Percentiles rank a stretch among this genome's conserved stretches.
These are phyloP conservation scores for Collybia sordida DNA, from an alignment of 768 basidiomycete genomes.

Conservation along the genomic window DNA sequence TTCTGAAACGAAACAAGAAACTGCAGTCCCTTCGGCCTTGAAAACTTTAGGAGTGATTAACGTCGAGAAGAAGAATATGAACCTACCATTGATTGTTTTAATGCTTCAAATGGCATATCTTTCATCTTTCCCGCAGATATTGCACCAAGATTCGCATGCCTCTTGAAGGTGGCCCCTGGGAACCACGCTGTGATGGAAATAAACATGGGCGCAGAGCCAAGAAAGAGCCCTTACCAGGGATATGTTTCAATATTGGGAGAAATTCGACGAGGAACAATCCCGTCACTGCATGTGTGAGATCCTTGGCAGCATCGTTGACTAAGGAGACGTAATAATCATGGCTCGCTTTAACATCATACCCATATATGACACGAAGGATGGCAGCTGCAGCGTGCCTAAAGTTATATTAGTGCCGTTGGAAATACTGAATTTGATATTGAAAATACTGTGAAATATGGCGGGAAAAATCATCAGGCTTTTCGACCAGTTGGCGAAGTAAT, in stretches of 20 bases:
- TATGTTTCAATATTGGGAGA: slow-evolving; percentile 15
- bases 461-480: slow-evolving; percentile 17
- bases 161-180: too few species aligned
- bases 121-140: too few species aligned
- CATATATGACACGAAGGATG: slow-evolving; percentile 29
- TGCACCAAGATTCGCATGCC: too few species aligned
- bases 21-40: too few species aligned
- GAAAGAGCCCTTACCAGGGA: slow-evolving; percentile 3
- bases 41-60: too few species aligned
- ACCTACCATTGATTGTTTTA: too few species aligned
- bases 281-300: slow-evolving; percentile 17
- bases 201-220: too few species aligned
- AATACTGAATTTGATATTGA: slow-evolving; percentile 1
- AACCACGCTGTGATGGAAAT: too few species aligned
- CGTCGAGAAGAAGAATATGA: too few species aligned
- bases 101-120: too few species aligned
- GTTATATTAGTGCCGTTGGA: background rate
- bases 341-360: slow-evolving; percentile 22
- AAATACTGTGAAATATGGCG: slow-evolving; percentile 13
- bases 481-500: slow-evolving; percentile 12
- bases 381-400: slow-evolving; percentile 13
- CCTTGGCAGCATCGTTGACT: slow-evolving; percentile 14
- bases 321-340: slow-evolving; percentile 25
- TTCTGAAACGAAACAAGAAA: too few species aligned
- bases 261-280: slow-evolving; percentile 32